Conservation (phyloP, 495 filamentous ascomycete genomes). For the Symbiotaphrina buchneri region DNA sequence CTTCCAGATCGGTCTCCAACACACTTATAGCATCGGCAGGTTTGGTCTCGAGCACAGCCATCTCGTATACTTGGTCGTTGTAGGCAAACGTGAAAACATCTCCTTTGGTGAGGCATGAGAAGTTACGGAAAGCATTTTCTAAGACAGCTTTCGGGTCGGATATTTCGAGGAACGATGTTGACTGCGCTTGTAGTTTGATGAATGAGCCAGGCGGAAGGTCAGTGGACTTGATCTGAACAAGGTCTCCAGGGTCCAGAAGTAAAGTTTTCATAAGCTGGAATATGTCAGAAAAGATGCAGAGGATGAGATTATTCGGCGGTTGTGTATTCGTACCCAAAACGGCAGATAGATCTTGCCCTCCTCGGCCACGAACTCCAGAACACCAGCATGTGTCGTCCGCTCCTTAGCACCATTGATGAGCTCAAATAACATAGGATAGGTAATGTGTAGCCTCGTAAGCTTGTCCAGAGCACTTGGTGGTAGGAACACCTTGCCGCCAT, state of each 20-base stretch:
- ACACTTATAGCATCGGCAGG: slow-evolving; percentile 77
- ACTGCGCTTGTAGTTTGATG: slow-evolving; percentile 91
- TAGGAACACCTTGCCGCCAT: slow-evolving; percentile 91
- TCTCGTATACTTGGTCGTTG: slow-evolving; percentile 79
- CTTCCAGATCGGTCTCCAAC: slow-evolving; percentile 82
- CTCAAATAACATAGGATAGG: slow-evolving; percentile 95
- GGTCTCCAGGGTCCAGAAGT: slow-evolving; percentile 68
- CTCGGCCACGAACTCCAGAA: slow-evolving; percentile 91
- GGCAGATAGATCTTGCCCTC: slow-evolving; percentile 93
- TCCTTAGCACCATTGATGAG: slow-evolving; percentile 66
- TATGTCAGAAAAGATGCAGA: slow-evolving; percentile 4
- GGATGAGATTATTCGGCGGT: too few species aligned
- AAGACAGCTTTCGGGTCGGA: slow-evolving; percentile 95
- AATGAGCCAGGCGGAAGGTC: slow-evolving; percentile 72
- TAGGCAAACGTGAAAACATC: slow-evolving; percentile 91
- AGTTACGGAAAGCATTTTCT: slow-evolving; percentile 87
- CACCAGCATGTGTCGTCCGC: slow-evolving; percentile 71
- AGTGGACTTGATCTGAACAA: slow-evolving; percentile 84
- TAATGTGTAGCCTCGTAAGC: slow-evolving; percentile 84
- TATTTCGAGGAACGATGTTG: slow-evolving; percentile 78
- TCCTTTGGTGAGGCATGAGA: slow-evolving; percentile 73
- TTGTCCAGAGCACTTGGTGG: slow-evolving; percentile 91
- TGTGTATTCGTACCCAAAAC: slow-evolving; percentile 54
- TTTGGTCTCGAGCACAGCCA: slow-evolving; percentile 83
- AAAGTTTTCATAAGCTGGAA: slow-evolving; percentile 81